Conservation (phyloP, 129 eudicot species). For the Dittrichia graveolens region DNA sequence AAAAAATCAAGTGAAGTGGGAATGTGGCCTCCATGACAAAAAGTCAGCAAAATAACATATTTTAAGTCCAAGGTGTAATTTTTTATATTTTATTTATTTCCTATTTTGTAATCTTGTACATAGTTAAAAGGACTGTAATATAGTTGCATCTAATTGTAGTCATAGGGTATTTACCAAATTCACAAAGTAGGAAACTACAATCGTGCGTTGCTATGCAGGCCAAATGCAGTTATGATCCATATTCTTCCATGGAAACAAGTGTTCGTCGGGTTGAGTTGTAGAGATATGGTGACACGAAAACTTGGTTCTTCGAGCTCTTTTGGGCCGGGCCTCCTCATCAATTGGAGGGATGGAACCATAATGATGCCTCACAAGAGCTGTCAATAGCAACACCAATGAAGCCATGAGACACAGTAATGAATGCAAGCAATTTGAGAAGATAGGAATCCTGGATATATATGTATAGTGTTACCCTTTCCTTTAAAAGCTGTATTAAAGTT, state of each 20-base stretch:
- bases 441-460: not conserved
- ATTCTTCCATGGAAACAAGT: constrained; percentile 18
- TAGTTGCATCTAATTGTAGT: too few species aligned
- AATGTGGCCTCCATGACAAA: not conserved
- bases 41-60: not conserved
- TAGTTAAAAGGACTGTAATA: too few species aligned
- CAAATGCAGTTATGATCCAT: constrained; percentile 31
- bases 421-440: constrained; percentile 1
- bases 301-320: constrained; percentile 7
- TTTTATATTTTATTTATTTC: not conserved
- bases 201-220: not conserved
- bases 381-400: constrained; percentile 31
- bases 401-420: constrained; percentile 11
- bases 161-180: too few species aligned
- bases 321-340: not conserved
- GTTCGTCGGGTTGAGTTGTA: constrained; percentile 15
- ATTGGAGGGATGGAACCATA: not conserved
- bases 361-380: constrained; percentile 27
- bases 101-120: too few species aligned
- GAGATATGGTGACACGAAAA: constrained; percentile 16
- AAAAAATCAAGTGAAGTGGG: not conserved
- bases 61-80: not conserved
- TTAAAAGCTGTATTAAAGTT: too few species aligned
- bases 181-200: too few species aligned
- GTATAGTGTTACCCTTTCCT: too few species aligned